Evolutionary conservation across 2,329 filamentous ascomycete species (phyloP).

Genomic region (Fusarium decemcellulare): DNA sequence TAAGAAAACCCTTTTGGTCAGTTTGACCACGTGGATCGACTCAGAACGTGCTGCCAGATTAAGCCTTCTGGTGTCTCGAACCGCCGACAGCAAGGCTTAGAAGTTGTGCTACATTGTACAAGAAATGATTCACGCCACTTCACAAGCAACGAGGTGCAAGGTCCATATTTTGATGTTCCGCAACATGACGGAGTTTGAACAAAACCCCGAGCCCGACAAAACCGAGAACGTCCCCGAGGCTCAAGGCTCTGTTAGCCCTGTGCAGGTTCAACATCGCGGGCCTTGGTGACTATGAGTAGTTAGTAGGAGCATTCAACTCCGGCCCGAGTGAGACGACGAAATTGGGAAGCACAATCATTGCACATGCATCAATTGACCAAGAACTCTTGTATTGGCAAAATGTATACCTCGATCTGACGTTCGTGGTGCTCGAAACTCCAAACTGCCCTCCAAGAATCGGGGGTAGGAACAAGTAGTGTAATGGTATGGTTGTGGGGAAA

Average conservation of each 20-base stretch:
- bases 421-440: not conserved
- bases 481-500: not conserved
- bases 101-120: conserved; percentile 23
- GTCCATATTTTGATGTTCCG: conserved; percentile 21
- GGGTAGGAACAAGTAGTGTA: not conserved
- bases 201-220: conserved; percentile 33
- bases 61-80: not conserved
- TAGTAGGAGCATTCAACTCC: conserved; percentile 1
- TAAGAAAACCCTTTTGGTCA: too few relatives aligned
- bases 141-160: conserved; percentile 7
- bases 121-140: not conserved
- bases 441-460: not conserved
- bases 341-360: conserved; percentile 27
- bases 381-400: conserved; percentile 2
- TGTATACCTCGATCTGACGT: not conserved
- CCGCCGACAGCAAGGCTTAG: not conserved
- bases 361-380: conserved; percentile 11
- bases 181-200: conserved; percentile 34
- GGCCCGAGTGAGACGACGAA: conserved; percentile 26
- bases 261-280: too few relatives aligned
- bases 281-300: not conserved
- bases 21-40: too few relatives aligned
- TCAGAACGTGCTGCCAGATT: not conserved
- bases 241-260: too few relatives aligned
- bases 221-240: too few relatives aligned